Evolutionary conservation across 768 basidiomycete genomes (phyloP).

Genomic region (Tricholoma sp.): DNA sequence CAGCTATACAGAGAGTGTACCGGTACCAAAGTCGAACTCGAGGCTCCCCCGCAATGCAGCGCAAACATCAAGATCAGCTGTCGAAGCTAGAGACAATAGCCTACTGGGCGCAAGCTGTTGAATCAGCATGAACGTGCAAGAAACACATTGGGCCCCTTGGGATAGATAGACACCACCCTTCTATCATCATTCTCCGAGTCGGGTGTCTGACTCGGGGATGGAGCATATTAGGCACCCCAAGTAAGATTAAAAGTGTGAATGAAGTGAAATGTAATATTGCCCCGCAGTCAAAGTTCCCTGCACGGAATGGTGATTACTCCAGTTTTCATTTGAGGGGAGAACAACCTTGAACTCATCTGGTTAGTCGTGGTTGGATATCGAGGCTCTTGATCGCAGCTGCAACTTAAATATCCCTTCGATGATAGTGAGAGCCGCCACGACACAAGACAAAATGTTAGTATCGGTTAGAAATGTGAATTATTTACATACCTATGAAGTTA

Average conservation of each 20-base stretch:
- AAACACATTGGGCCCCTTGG: too few relatives aligned
- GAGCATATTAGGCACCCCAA: constrained; percentile 38
- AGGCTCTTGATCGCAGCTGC: constrained; percentile 48
- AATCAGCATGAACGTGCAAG: too few relatives aligned
- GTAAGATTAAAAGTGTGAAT: constrained; percentile 41
- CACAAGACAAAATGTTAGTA: constrained; percentile 53
- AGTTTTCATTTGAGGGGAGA: constrained; percentile 17
- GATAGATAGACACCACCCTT: too few relatives aligned
- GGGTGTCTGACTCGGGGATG: too few relatives aligned
- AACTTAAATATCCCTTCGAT: neutral
- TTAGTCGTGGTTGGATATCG: constrained; percentile 75
- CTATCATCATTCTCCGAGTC: too few relatives aligned
- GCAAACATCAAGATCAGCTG: too few relatives aligned
- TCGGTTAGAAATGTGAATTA: neutral
- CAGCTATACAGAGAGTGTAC: too few relatives aligned
- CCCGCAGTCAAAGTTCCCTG: neutral
- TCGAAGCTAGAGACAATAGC: too few relatives aligned
- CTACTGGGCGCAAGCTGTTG: too few relatives aligned
- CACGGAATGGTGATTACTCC: neutral
- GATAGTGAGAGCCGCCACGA: constrained; percentile 44
- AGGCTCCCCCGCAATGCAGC: too few relatives aligned
- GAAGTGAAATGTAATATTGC: neutral
- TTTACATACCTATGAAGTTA: neutral
- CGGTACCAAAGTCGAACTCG: too few relatives aligned
- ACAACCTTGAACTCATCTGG: neutral